Evolutionary conservation across 495 filamentous ascomycete genomes (phyloP).

Genomic region (Venustampulla echinocandica): DNA sequence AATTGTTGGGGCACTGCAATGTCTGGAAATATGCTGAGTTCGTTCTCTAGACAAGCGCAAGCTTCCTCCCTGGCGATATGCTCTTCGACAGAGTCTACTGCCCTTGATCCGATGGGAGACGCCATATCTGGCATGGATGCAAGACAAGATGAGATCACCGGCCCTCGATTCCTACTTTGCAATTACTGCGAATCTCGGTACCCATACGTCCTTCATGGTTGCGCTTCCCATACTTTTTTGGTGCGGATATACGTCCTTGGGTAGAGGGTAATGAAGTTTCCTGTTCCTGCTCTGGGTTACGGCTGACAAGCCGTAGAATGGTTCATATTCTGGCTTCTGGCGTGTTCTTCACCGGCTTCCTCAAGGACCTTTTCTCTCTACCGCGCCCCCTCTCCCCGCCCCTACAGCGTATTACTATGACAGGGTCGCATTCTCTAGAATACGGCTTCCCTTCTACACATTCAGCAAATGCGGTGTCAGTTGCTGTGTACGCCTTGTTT

Average conservation of each 20-base stretch:
- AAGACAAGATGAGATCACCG: constrained; percentile 68
- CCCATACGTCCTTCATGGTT: constrained; percentile 98
- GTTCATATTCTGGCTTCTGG: constrained; percentile 81
- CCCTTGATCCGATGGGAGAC: constrained; percentile 92
- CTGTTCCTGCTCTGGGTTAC: not conserved
- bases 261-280: constrained; percentile 58
- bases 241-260: constrained; percentile 76
- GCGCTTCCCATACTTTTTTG: constrained; percentile 89
- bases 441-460: constrained; percentile 97
- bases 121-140: constrained; percentile 79
- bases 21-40: no score
- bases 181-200: constrained; percentile 91
- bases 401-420: constrained; percentile 92
- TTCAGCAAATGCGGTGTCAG: constrained; percentile 92
- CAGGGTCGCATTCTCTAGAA: constrained; percentile 84
- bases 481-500: constrained; percentile 73
- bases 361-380: constrained; percentile 93
- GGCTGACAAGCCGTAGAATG: constrained; percentile 44
- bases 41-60: constrained; percentile 63
- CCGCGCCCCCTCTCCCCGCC: constrained; percentile 90
- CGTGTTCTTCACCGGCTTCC: constrained; percentile 86
- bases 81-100: constrained; percentile 68
- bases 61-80: constrained; percentile 84
- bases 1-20: no score
- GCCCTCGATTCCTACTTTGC: constrained; percentile 92